These are phyloP conservation scores for Xylariomycetidae sp. DNA, from an alignment of 2,329 filamentous ascomycete species.

Conservation along the genomic window DNA sequence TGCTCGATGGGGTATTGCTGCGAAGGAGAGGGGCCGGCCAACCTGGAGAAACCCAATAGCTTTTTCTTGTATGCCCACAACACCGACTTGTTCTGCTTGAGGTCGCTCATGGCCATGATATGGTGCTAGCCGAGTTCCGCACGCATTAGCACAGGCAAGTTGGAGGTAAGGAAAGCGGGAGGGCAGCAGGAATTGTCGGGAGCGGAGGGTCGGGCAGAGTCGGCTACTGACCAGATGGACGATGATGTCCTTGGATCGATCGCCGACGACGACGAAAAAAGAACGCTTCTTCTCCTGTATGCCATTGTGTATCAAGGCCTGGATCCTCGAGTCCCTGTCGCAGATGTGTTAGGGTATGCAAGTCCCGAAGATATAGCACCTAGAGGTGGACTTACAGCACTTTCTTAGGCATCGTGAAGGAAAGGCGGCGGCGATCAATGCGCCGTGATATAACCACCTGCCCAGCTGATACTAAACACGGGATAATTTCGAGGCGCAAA, in stretches of 20 bases:
- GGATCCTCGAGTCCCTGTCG: constrained; percentile 78
- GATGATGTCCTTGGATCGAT: constrained; percentile 93
- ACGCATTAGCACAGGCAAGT: constrained; percentile 2
- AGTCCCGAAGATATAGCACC: neutral
- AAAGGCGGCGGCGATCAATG: no score
- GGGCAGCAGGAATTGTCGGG: neutral
- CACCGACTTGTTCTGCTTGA: constrained; percentile 94
- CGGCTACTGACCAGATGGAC: constrained; percentile 63
- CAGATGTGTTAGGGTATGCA: neutral
- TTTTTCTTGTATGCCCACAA: constrained; percentile 99
- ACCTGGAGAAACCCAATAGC: constrained; percentile 75
- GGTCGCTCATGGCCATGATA: constrained; percentile 83
- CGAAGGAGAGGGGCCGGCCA: neutral
- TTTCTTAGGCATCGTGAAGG: constrained; percentile 22
- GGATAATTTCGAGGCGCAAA: no score
- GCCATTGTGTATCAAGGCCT: constrained; percentile 85
- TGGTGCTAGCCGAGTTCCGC: constrained; percentile 57
- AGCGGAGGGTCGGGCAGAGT: no score
- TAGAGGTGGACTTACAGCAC: constrained; percentile 19
- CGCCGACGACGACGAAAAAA: constrained; percentile 95
- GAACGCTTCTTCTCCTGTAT: constrained; percentile 94
- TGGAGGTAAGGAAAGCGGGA: constrained; percentile 1
- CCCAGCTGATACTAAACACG: no score
- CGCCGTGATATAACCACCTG: no score
- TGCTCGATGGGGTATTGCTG: neutral